phyloP scores from a whole-genome alignment of 495 filamentous ascomycete genomes.

The Letharia columbiana region DNA sequence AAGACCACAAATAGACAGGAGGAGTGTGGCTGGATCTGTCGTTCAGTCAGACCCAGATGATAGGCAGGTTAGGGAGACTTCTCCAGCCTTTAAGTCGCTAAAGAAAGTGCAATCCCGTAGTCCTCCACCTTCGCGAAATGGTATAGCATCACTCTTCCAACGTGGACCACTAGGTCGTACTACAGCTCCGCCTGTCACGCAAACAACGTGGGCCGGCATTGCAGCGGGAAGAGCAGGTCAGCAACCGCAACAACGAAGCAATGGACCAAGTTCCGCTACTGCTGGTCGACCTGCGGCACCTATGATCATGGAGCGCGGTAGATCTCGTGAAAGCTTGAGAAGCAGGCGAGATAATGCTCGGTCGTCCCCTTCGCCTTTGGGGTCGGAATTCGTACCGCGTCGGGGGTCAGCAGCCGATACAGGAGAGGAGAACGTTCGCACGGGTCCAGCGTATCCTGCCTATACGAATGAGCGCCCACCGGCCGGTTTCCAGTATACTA shows the following conservation, averaged over 20 bases:
- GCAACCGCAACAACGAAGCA: constrained; percentile 28
- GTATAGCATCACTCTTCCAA: constrained; percentile 16
- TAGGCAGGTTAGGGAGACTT: constrained; percentile 23
- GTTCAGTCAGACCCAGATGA: constrained; percentile 20
- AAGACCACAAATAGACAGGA: constrained; percentile 28
- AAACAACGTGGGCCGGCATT: constrained; percentile 25
- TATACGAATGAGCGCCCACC: constrained; percentile 1
- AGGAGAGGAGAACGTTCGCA: constrained; percentile 6
- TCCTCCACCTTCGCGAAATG: constrained; percentile 24
- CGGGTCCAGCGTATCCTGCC: constrained; percentile 18
- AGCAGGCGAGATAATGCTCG: constrained; percentile 27
- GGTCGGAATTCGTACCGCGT: constrained; percentile 30
- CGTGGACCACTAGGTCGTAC: constrained; percentile 9
- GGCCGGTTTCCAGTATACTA: constrained; percentile 10
- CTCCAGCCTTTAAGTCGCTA: constrained; percentile 35
- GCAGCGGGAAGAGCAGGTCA: constrained; percentile 29
- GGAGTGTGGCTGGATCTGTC: constrained; percentile 34
- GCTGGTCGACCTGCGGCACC: constrained; percentile 19
- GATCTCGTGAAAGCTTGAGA: constrained; percentile 34
- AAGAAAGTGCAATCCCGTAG: constrained; percentile 36
- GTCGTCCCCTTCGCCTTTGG: constrained; percentile 33
- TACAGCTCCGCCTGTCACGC: background rate
- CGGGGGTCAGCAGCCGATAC: background rate
- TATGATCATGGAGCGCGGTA: constrained; percentile 28
- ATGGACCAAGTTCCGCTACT: constrained; percentile 20